Evolutionary conservation across 345 rosid genomes (phyloP).

Genomic region (Atalantia buxifolia): DNA sequence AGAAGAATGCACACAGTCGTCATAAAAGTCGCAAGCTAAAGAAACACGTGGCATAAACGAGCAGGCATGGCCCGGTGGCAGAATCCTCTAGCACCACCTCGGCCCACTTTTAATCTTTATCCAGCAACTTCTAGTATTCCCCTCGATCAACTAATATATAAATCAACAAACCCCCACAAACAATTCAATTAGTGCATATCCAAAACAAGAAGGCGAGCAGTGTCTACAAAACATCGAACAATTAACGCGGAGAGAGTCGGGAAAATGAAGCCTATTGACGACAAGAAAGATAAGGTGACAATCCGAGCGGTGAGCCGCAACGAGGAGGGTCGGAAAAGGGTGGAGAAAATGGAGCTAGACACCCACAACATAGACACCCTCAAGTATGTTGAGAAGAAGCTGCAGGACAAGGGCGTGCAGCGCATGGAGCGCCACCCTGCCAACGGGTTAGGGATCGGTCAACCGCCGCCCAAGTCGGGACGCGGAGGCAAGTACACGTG

Average conservation of each 20-base stretch:
- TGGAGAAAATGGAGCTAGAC: slow-evolving; percentile 40
- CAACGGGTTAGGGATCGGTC: slow-evolving; percentile 51
- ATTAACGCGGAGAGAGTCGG: no score
- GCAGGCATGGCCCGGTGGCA: neutral
- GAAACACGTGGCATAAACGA: slow-evolving; percentile 7
- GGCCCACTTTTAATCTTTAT: neutral
- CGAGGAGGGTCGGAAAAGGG: slow-evolving; percentile 47
- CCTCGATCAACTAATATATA: neutral
- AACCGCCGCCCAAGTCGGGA: slow-evolving; percentile 66
- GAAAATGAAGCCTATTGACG: slow-evolving; percentile 35
- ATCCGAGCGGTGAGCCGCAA: slow-evolving; percentile 38
- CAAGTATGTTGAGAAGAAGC: slow-evolving; percentile 63
- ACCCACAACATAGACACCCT: slow-evolving; percentile 53
- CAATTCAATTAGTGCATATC: no score
- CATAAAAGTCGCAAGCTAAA: no score
- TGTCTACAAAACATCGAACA: neutral
- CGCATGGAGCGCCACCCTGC: slow-evolving; percentile 78
- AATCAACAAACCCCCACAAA: neutral
- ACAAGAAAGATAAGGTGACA: slow-evolving; percentile 45
- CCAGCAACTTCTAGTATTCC: slow-evolving; percentile 24
- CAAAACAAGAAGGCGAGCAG: no score
- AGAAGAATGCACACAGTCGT: neutral
- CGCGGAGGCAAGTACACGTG: slow-evolving; percentile 93
- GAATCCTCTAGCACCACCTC: slow-evolving; percentile 18
- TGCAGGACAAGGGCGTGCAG: slow-evolving; percentile 60